These are phyloP conservation scores for Apophysomyces ossiformis DNA, from an alignment of 371 early-diverging fungal genomes.

Conservation along the genomic window DNA sequence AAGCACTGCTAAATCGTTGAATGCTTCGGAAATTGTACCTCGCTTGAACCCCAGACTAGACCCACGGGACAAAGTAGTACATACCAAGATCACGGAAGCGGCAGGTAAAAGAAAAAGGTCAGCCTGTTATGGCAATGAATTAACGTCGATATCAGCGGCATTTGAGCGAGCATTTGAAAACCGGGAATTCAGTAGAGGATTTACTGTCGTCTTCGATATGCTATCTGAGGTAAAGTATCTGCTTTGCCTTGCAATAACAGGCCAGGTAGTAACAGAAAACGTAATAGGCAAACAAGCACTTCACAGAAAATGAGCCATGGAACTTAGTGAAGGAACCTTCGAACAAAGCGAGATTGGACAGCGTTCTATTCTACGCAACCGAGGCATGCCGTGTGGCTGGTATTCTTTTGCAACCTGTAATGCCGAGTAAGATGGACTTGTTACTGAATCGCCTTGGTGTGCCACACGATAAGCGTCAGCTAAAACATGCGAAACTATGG, in stretches of 20 bases:
- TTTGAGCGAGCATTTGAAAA: slow-evolving; percentile 46
- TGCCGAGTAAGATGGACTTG: slow-evolving; percentile 76
- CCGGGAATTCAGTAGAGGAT: slow-evolving; percentile 57
- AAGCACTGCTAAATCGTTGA: slow-evolving; percentile 59
- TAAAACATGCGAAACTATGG: slow-evolving; percentile 46
- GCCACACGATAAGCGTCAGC: slow-evolving; percentile 50
- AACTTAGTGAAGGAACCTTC: slow-evolving; percentile 52
- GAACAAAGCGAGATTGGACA: slow-evolving; percentile 49
- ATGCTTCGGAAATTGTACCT: slow-evolving; percentile 59
- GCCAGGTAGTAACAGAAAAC: not conserved
- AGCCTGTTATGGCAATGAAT: not conserved
- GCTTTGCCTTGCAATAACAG: not conserved
- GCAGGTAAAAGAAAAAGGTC: slow-evolving; percentile 42
- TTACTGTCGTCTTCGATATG: slow-evolving; percentile 59
- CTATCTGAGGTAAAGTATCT: slow-evolving; percentile 52
- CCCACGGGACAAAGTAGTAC: slow-evolving; percentile 43
- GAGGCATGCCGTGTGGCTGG: slow-evolving; percentile 80
- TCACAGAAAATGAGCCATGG: slow-evolving; percentile 85
- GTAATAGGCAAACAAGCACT: slow-evolving; percentile 72
- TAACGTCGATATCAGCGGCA: slow-evolving; percentile 15
- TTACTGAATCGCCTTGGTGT: slow-evolving; percentile 72
- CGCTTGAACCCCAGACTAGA: slow-evolving; percentile 23
- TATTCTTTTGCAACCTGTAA: slow-evolving; percentile 83
- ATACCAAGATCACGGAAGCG: slow-evolving; percentile 35
- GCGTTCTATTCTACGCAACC: slow-evolving; percentile 71